Conservation (phyloP, 495 filamentous ascomycete species). For the Pseudotulostoma volvatum region DNA sequence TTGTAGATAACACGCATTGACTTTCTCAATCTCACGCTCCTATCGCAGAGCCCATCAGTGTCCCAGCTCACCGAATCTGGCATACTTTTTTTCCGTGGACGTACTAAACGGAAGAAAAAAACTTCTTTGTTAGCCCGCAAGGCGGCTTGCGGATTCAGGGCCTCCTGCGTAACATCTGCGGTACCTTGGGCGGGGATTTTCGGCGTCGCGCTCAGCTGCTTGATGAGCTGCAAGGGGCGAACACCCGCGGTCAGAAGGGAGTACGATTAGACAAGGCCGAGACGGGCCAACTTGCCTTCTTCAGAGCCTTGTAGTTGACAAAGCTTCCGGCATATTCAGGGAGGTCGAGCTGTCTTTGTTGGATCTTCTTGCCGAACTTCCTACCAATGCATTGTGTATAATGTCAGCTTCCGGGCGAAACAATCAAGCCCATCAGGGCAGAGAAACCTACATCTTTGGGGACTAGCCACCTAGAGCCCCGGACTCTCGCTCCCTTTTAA, state of each 20-base stretch:
- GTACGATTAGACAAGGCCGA: not conserved
- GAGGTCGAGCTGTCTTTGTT: slow-evolving; percentile 95
- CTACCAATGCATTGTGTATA: slow-evolving; percentile 32
- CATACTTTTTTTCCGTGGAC: no score
- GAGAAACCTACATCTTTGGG: no score
- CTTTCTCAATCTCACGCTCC: slow-evolving; percentile 96
- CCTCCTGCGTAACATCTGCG: slow-evolving; percentile 27
- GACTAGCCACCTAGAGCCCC: no score
- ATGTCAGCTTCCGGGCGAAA: no score
- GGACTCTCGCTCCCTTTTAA: no score
- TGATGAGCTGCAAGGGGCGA: slow-evolving; percentile 62
- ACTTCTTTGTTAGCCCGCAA: slow-evolving; percentile 94
- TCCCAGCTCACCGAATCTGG: not conserved
- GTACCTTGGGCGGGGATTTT: slow-evolving; percentile 61
- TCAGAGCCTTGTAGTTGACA: slow-evolving; percentile 97
- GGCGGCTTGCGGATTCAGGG: slow-evolving; percentile 65
- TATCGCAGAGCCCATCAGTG: slow-evolving; percentile 16
- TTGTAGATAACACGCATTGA: slow-evolving; percentile 93
- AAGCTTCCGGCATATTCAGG: slow-evolving; percentile 98
- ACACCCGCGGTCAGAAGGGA: slow-evolving; percentile 1
- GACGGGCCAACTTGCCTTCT: slow-evolving; percentile 71
- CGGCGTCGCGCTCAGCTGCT: slow-evolving; percentile 84
- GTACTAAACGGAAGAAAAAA: slow-evolving; percentile 93
- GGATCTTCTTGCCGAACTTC: slow-evolving; percentile 99
- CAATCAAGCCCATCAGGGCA: no score